Evolutionary conservation across 2,329 filamentous ascomycete species (phyloP).

Genomic region (Colletotrichum musae): DNA sequence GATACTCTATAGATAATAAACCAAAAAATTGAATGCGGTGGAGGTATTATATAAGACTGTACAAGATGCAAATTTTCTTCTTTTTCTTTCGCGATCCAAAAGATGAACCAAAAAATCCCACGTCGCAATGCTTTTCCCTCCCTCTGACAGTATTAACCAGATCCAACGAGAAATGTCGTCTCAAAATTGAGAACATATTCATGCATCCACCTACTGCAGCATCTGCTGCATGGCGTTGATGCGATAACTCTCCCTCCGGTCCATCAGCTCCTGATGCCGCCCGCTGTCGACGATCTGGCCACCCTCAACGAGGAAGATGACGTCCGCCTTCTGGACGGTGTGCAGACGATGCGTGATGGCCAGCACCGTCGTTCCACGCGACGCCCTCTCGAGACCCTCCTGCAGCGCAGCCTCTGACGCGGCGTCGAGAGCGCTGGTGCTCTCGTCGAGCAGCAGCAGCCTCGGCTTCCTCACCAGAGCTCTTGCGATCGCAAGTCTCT

Average conservation of each 20-base stretch:
- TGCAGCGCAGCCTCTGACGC: slow-evolving; percentile 78
- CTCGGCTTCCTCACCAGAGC: slow-evolving; percentile 80
- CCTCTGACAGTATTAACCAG: background rate
- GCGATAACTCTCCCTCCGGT: slow-evolving; percentile 48
- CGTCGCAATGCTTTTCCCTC: slow-evolving; percentile 11
- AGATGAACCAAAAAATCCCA: background rate
- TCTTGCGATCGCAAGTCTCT: slow-evolving; percentile 83
- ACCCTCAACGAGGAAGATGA: slow-evolving; percentile 68
- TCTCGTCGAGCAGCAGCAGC: slow-evolving; percentile 85
- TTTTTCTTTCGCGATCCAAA: no score
- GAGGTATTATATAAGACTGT: slow-evolving; percentile 22
- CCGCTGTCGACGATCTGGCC: slow-evolving; percentile 58
- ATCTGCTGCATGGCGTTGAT: slow-evolving; percentile 53
- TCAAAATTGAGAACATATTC: no score
- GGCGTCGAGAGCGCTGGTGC: slow-evolving; percentile 82
- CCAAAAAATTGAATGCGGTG: slow-evolving; percentile 13
- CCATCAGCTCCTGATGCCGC: slow-evolving; percentile 48
- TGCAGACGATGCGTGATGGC: slow-evolving; percentile 71
- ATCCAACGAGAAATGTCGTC: background rate
- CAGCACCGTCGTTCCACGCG: slow-evolving; percentile 68
- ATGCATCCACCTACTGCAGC: slow-evolving; percentile 22
- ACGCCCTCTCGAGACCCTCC: slow-evolving; percentile 73
- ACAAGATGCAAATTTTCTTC: slow-evolving; percentile 8
- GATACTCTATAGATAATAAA: background rate
- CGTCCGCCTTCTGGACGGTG: slow-evolving; percentile 69